phyloP scores from a whole-genome alignment of 1,284 basidiomycete genomes.

The Ustilago cynodontis region DNA sequence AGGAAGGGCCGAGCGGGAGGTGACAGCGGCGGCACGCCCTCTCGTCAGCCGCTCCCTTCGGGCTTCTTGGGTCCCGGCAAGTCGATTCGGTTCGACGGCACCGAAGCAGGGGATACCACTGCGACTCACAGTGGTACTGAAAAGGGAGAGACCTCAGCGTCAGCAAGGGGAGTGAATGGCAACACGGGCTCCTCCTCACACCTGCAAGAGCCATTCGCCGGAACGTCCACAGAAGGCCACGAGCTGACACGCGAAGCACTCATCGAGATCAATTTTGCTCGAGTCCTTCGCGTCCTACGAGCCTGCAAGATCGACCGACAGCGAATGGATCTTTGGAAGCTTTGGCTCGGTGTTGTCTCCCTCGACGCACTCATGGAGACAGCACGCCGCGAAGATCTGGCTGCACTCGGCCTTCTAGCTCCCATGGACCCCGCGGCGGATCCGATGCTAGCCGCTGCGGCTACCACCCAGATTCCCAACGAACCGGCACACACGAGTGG shows the following conservation, averaged over 20 bases:
- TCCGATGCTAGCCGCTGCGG: not conserved
- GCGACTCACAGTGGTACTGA: not conserved
- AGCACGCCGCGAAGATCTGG: conserved; percentile 33
- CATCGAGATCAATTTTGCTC: conserved; percentile 63
- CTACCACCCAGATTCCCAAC: conserved; percentile 4
- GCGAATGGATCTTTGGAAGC: conserved; percentile 62
- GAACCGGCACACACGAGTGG: conserved; percentile 33
- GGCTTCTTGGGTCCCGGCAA: conserved; percentile 13
- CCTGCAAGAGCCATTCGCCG: conserved; percentile 26
- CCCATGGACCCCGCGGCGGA: conserved; percentile 15
- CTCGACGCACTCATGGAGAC: conserved; percentile 42
- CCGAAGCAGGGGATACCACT: not conserved
- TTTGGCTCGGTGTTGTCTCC: conserved; percentile 60
- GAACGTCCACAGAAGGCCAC: conserved; percentile 21
- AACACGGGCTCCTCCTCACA: not conserved
- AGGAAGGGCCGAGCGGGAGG: conserved; percentile 4
- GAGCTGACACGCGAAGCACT: conserved; percentile 62
- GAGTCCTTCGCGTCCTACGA: conserved; percentile 54
- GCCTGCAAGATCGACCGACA: conserved; percentile 65
- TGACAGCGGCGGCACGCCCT: not conserved
- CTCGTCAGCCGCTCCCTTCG: conserved; percentile 36
- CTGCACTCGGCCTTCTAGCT: conserved; percentile 27
- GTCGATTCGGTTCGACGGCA: conserved; percentile 30
- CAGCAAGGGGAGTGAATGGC: not conserved
- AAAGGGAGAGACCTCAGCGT: not conserved